These are phyloP conservation scores for Cytospora chrysosperma DNA, from an alignment of 2,329 filamentous ascomycete species.

Conservation along the genomic window DNA sequence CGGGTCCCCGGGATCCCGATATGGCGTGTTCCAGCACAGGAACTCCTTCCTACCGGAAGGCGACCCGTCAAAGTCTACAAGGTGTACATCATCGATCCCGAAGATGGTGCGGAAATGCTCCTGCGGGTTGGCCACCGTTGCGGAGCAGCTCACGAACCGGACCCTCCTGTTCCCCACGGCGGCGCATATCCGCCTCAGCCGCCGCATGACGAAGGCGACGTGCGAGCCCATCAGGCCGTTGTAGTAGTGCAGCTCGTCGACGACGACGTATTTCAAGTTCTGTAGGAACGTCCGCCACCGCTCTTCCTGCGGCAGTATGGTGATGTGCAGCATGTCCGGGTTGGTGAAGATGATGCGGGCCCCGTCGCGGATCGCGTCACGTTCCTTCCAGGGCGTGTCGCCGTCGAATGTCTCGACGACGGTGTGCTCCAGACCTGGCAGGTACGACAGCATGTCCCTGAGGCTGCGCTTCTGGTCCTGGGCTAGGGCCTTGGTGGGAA, in stretches of 20 bases:
- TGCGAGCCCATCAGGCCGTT: slow-evolving; percentile 94
- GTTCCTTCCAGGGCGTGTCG: slow-evolving; percentile 79
- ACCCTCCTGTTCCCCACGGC: slow-evolving; percentile 82
- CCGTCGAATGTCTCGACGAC: slow-evolving; percentile 95
- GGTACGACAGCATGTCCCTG: slow-evolving; percentile 78
- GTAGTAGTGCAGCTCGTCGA: slow-evolving; percentile 92
- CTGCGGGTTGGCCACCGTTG: slow-evolving; percentile 89
- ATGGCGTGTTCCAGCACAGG: slow-evolving; percentile 96
- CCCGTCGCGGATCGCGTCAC: slow-evolving; percentile 80
- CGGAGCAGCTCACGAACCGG: slow-evolving; percentile 93
- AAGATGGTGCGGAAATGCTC: slow-evolving; percentile 95
- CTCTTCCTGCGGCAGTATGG: slow-evolving; percentile 88
- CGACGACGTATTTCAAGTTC: slow-evolving; percentile 86
- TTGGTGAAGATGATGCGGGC: slow-evolving; percentile 96
- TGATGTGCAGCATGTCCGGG: slow-evolving; percentile 95
- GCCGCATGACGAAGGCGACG: slow-evolving; percentile 90
- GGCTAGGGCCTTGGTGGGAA: slow-evolving; percentile 93
- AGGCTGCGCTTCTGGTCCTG: slow-evolving; percentile 91
- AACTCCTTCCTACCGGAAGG: slow-evolving; percentile 93
- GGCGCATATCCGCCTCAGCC: slow-evolving; percentile 82
- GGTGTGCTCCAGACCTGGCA: slow-evolving; percentile 71
- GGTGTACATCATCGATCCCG: slow-evolving; percentile 73
- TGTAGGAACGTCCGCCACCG: slow-evolving; percentile 86
- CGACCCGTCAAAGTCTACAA: slow-evolving; percentile 90
- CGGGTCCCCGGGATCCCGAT: slow-evolving; percentile 83